Conservation (phyloP, 805 yeast genomes). For the Saccharomycopsis amapae region DNA sequence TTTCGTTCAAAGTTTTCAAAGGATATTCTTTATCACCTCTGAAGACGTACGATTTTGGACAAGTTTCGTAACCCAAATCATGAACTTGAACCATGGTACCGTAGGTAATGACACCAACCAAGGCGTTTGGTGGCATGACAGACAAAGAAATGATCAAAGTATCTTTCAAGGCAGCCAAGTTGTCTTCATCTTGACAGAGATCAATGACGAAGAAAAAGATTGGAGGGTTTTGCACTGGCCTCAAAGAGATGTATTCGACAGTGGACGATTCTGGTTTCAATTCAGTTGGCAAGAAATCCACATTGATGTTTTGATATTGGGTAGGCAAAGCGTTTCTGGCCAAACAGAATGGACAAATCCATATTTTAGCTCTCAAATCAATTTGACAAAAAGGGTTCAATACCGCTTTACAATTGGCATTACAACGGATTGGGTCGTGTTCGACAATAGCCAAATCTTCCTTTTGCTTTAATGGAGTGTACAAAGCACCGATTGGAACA, state of each 20-base stretch:
- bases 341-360: constrained; percentile 84
- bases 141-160: constrained; percentile 68
- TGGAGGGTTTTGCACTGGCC: constrained; percentile 81
- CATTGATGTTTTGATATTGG: constrained; percentile 70
- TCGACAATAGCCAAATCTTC: constrained; percentile 70
- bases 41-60: constrained; percentile 73
- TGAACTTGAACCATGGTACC: constrained; percentile 91
- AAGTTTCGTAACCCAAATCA: constrained; percentile 62
- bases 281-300: constrained; percentile 76
- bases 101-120: constrained; percentile 79
- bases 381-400: constrained; percentile 82
- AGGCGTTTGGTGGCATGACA: constrained; percentile 79
- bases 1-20: constrained; percentile 46
- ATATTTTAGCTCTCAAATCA: constrained; percentile 64
- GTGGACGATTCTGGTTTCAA: constrained; percentile 62
- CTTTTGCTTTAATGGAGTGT: constrained; percentile 84
- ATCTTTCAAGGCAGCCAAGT: constrained; percentile 75
- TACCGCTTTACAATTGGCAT: constrained; percentile 72
- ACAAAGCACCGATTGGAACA: constrained; percentile 88
- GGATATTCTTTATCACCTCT: constrained; percentile 83
- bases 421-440: constrained; percentile 82
- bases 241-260: constrained; percentile 74
- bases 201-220: constrained; percentile 82
- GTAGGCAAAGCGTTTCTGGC: constrained; percentile 74
- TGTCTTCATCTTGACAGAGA: constrained; percentile 84